Percentiles rank a stretch among this genome's conserved stretches.
Conservation (phyloP, 2,329 filamentous ascomycete species). For the Ophioceras dolichostomum region DNA sequence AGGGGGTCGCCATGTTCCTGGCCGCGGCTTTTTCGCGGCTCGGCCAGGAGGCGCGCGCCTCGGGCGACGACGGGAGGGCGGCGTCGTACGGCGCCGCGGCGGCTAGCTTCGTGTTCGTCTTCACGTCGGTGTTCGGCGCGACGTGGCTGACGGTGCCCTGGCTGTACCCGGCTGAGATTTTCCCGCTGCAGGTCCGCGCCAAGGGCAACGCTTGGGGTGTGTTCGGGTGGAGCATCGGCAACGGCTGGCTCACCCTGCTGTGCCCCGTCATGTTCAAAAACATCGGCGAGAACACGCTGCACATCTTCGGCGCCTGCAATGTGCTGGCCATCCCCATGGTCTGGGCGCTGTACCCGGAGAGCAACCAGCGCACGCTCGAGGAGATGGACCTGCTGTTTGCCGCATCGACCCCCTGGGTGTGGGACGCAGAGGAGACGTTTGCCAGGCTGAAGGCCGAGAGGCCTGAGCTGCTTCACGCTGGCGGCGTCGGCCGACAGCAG, state of each 20-base stretch:
- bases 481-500: too few species aligned
- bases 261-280: slow-evolving; percentile 49
- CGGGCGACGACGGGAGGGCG: slow-evolving; percentile 29
- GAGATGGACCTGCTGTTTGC: slow-evolving; percentile 67
- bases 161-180: slow-evolving; percentile 63
- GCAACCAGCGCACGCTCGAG: slow-evolving; percentile 60
- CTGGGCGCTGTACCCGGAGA: slow-evolving; percentile 64
- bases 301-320: slow-evolving; percentile 61
- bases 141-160: slow-evolving; percentile 48
- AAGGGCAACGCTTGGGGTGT: slow-evolving; percentile 69
- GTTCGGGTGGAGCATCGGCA: slow-evolving; percentile 64
- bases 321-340: slow-evolving; percentile 54
- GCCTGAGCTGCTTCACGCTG: slow-evolving; percentile 6
- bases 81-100: slow-evolving; percentile 49
- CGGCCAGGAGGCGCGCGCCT: slow-evolving; percentile 23
- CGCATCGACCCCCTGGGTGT: slow-evolving; percentile 52
- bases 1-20: slow-evolving; percentile 56
- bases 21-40: slow-evolving; percentile 47
- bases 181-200: slow-evolving; percentile 56
- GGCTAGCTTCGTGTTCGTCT: slow-evolving; percentile 59
- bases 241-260: slow-evolving; percentile 29
- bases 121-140: slow-evolving; percentile 51
- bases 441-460: slow-evolving; percentile 8
- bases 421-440: slow-evolving; percentile 32
- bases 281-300: slow-evolving; percentile 59